A percentile compares a stretch with the other conserved stretches of the same genome.
phyloP scores from a whole-genome alignment of 2,329 filamentous ascomycete species.

The Emergomyces africanus region DNA sequence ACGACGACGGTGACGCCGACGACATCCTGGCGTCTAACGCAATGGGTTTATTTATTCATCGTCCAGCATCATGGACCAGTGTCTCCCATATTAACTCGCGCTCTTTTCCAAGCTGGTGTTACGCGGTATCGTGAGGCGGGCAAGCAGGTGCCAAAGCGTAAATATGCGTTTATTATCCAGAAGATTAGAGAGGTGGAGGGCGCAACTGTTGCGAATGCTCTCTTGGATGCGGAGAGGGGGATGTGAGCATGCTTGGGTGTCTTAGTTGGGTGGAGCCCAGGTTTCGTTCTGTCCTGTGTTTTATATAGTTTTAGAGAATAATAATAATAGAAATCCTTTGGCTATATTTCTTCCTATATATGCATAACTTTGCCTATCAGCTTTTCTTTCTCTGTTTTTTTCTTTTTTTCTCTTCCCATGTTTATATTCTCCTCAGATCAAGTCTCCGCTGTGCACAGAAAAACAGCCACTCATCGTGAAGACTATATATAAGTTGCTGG shows the following conservation, averaged over 20 bases:
- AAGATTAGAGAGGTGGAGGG: conserved; percentile 34
- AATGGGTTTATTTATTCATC: conserved; percentile 36
- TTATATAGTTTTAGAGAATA: background rate
- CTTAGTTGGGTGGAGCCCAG: background rate
- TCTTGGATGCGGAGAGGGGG: conserved; percentile 7
- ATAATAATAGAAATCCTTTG: no score
- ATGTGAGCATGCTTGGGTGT: background rate
- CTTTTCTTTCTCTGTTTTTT: background rate
- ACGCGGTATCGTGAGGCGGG: conserved; percentile 30
- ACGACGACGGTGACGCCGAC: conserved; percentile 24
- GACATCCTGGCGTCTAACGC: conserved; percentile 34
- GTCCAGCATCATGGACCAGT: conserved; percentile 30
- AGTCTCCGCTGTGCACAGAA: background rate
- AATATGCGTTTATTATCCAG: conserved; percentile 33
- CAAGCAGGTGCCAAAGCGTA: conserved; percentile 19
- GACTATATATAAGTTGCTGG: background rate
- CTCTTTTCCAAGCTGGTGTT: conserved; percentile 39
- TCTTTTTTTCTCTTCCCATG: background rate
- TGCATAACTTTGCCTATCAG: background rate
- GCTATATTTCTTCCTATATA: no score
- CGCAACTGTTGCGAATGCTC: conserved; percentile 23
- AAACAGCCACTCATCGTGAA: background rate
- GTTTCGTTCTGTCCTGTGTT: background rate
- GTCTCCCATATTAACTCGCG: conserved; percentile 31
- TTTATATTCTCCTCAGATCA: background rate